Base-by-base conservation (phyloP, 2,329 filamentous ascomycete genomes). In the Xenoacremonium recifei region DNA sequence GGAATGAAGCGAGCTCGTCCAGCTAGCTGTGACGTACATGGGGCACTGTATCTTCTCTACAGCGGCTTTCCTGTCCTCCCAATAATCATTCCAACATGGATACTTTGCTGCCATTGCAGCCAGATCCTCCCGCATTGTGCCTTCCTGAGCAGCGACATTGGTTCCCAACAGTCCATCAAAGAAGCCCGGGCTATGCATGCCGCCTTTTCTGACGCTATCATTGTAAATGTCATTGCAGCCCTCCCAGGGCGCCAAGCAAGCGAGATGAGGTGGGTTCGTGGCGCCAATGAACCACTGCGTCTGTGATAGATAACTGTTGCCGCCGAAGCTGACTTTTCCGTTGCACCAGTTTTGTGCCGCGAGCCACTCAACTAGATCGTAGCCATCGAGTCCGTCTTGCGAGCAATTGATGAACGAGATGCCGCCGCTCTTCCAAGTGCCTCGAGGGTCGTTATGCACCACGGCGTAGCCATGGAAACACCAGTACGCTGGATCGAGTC, bases 401-500 rank as follows among this genome's bases (percentile, higher is more conserved):
- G 40, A 40, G 20, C 55, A 55, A 46, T 51, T 50, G 20, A 51
- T 42, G 27, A 45, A 48, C 20, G 60, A 54, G 21, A 55, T 49
- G 2, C 58, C 60, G 12, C 55, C 55, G 13, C 51, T 56, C 21
- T 61, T 46, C 25, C 51, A 53, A 13, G 43, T 42, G 2, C 60
- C 60, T n/a, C 60, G 47, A 7, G 58, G 39, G 41, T 63, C 60
- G 12, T 58, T 45, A 38, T 61, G 59, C 12, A 62, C 53, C 19
- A 62, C 42, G 6, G 53, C 56, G 37, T 62, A 63, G 4, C 59
- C 59, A 25, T 50, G 45, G 2, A 51, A 40, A 21, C 51, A 54
- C 58, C 60, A 63, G 18, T 55, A 49, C 6, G 55, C 60, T 13
- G 60, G 59, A 45, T 62, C 58, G 3, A 53, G 57, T 1, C 53